These are phyloP conservation scores for Fusarium sp. DNA, from an alignment of 2,329 filamentous ascomycete species.

Conservation along the genomic window DNA sequence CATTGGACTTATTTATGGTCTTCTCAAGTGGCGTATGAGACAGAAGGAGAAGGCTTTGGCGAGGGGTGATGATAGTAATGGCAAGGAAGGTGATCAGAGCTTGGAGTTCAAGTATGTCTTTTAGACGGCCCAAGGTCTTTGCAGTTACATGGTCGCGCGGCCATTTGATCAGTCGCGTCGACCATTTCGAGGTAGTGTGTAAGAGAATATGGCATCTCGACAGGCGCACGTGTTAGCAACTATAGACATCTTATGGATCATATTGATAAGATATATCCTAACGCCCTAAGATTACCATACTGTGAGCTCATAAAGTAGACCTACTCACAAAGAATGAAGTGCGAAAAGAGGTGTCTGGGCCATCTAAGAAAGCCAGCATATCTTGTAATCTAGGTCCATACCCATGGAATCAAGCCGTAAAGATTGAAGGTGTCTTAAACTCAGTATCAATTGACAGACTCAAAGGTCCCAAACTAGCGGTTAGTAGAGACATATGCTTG, in stretches of 20 bases:
- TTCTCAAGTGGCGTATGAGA: conserved; percentile 46
- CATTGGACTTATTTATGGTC: conserved; percentile 44
- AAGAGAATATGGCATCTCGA: neutral
- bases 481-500: no score
- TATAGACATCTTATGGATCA: neutral
- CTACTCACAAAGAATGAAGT: neutral
- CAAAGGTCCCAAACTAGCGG: no score
- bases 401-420: no score
- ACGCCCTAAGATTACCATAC: neutral
- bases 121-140: conserved; percentile 32
- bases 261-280: neutral
- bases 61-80: conserved; percentile 40
- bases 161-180: neutral
- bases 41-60: conserved; percentile 43
- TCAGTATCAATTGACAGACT: no score
- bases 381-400: no score
- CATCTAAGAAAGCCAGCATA: neutral
- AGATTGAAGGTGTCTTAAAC: no score
- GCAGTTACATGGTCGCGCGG: no score
- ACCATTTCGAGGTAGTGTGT: neutral
- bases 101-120: conserved; percentile 40
- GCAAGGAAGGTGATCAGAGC: conserved; percentile 27
- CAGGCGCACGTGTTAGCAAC: neutral
- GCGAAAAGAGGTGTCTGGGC: neutral
- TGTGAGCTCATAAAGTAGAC: no score